A percentile compares a stretch with the other conserved stretches of the same genome.
phyloP scores from a whole-genome alignment of 2,329 filamentous ascomycete species.

The Scolecobasidium constrictum region DNA sequence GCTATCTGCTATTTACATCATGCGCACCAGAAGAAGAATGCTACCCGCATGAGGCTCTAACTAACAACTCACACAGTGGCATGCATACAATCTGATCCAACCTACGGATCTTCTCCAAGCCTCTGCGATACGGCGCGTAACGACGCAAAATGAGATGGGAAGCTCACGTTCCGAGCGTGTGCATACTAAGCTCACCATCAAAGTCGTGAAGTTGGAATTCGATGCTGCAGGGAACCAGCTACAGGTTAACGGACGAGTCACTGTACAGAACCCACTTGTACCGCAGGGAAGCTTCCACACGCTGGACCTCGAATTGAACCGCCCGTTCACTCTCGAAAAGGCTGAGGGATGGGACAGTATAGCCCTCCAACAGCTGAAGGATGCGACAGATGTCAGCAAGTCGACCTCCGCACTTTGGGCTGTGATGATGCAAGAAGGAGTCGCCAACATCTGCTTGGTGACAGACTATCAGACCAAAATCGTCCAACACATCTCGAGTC shows the following conservation, averaged over 20 bases:
- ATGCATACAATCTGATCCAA: conserved; percentile 63
- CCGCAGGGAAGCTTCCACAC: conserved; percentile 60
- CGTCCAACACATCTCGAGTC: conserved; percentile 56
- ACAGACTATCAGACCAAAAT: conserved; percentile 70
- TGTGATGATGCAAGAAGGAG: conserved; percentile 84
- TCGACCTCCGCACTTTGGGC: conserved; percentile 76
- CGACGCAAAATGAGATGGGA: conserved; percentile 49
- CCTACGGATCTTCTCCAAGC: conserved; percentile 54
- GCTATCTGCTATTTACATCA: too few species aligned
- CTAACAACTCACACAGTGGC: conserved; percentile 44
- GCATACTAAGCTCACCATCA: conserved; percentile 53
- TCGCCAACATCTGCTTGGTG: conserved; percentile 74
- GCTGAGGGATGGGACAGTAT: conserved; percentile 81
- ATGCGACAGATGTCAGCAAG: conserved; percentile 64
- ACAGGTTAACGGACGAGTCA: conserved; percentile 56
- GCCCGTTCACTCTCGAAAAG: conserved; percentile 84
- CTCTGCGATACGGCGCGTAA: conserved; percentile 54
- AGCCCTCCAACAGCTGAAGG: conserved; percentile 63
- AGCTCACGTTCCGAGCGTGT: conserved; percentile 53
- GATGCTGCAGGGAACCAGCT: conserved; percentile 57
- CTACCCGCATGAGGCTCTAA: conserved; percentile 2
- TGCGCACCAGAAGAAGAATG: too few species aligned
- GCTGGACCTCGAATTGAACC: conserved; percentile 73
- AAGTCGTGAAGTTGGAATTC: conserved; percentile 56
- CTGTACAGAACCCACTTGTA: conserved; percentile 56